phyloP scores from a whole-genome alignment of 2,329 filamentous ascomycete species.

The Polytolypa hystricis region DNA sequence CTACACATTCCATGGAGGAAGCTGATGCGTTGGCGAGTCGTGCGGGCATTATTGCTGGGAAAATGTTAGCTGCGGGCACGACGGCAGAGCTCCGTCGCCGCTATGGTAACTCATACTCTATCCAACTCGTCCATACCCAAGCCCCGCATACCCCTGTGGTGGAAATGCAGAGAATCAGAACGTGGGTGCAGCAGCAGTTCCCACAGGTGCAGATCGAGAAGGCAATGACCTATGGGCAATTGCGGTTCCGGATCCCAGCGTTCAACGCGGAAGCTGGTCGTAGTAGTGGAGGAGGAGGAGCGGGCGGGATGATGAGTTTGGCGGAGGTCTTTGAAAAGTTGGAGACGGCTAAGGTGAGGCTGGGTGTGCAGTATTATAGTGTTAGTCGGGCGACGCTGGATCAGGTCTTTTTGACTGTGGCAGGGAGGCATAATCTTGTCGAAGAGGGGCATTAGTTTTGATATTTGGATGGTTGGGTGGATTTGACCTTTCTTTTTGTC shows the following conservation, averaged over 20 bases:
- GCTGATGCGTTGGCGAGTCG: conserved; percentile 76
- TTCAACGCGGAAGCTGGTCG: conserved; percentile 50
- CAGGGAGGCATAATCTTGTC: conserved; percentile 64
- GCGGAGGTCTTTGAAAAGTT: no score
- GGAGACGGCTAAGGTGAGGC: conserved; percentile 55
- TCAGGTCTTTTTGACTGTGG: conserved; percentile 80
- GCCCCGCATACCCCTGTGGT: conserved; percentile 61
- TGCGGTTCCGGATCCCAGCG: conserved; percentile 67
- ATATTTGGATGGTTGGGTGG: no score
- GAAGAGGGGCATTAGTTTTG: conserved; percentile 47
- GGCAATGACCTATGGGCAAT: conserved; percentile 71
- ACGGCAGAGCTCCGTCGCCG: conserved; percentile 59
- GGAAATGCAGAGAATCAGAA: conserved; percentile 55
- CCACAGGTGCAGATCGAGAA: conserved; percentile 57
- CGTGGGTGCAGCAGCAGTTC: conserved; percentile 54
- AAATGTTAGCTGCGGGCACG: conserved; percentile 76
- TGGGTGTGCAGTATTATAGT: conserved; percentile 76
- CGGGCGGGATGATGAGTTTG: no score
- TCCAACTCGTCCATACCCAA: conserved; percentile 65
- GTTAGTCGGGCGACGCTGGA: conserved; percentile 80
- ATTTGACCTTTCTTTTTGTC: no score
- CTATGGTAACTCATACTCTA: conserved; percentile 68
- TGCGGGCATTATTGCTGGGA: conserved; percentile 73
- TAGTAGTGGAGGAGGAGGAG: no score
- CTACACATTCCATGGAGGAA: conserved; percentile 93